Percentiles rank a stretch among this genome's conserved stretches.
phyloP scores from a whole-genome alignment of 345 rosid species.

The Geranium rotundifolium region DNA sequence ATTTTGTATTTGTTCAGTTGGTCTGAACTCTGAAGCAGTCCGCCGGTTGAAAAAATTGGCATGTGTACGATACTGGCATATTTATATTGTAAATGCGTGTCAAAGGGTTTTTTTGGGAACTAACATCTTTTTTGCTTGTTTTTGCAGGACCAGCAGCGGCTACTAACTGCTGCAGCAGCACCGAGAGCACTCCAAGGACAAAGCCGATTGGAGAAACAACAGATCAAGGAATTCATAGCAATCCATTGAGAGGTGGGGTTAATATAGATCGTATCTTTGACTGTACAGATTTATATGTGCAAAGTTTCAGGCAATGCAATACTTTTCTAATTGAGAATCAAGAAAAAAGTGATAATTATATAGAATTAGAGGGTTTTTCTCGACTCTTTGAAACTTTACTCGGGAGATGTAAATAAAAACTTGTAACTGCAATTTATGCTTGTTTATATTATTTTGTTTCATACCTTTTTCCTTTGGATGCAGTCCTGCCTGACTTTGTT shows the following conservation, averaged over 20 bases:
- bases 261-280: not conserved
- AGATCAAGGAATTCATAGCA: constrained; percentile 39
- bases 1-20: not conserved
- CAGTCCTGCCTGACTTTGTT: constrained; percentile 80
- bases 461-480: constrained; percentile 13
- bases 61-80: not conserved
- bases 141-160: constrained; percentile 23
- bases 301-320: too few species aligned
- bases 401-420: too few species aligned
- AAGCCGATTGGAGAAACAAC: constrained; percentile 25
- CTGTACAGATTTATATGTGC: not conserved
- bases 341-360: too few species aligned
- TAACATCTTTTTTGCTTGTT: not conserved
- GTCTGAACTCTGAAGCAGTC: not conserved
- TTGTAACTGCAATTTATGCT: not conserved
- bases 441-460: not conserved
- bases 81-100: not conserved
- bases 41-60: not conserved
- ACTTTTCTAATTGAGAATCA: too few species aligned
- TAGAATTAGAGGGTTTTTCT: too few species aligned
- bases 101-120: not conserved
- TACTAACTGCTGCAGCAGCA: constrained; percentile 56
- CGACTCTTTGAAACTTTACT: too few species aligned
- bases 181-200: constrained; percentile 49
- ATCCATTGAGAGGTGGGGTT: constrained; percentile 45